phyloP scores from a whole-genome alignment of 2,329 filamentous ascomycete genomes.

The Botrytis paeoniae region DNA sequence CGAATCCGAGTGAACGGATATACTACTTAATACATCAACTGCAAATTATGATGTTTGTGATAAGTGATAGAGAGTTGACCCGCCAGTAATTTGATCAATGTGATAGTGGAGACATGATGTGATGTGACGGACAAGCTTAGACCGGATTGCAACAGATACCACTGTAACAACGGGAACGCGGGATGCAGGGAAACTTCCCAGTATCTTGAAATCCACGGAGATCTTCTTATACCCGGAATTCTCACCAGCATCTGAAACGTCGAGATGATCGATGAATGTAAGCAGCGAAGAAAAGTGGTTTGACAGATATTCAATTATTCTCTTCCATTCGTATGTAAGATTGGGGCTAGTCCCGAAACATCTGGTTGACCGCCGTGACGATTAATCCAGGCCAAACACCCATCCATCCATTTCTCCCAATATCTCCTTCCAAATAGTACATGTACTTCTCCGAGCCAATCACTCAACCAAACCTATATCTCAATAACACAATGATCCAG shows the following conservation, averaged over 20 bases:
- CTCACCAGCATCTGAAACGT: not conserved
- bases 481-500: constrained; percentile 14
- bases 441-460: not conserved
- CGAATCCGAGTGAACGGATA: not conserved
- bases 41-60: not conserved
- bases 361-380: not conserved
- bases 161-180: not conserved
- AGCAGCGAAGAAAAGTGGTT: not conserved
- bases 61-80: not conserved
- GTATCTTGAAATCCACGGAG: not conserved
- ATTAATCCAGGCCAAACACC: not conserved
- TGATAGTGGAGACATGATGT: constrained; percentile 5
- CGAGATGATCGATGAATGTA: not conserved
- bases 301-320: not conserved
- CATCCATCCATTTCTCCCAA: not conserved
- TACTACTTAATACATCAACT: not conserved
- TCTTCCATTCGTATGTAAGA: not conserved
- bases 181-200: constrained; percentile 14
- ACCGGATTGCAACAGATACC: not conserved
- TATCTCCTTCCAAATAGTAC: constrained; percentile 1
- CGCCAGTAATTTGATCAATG: not conserved
- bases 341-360: not conserved
- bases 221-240: not conserved
- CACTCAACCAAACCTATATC: not conserved
- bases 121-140: not conserved